Conservation (phyloP, 306 rosid species). For the Sphenostylis stenocarpa region DNA sequence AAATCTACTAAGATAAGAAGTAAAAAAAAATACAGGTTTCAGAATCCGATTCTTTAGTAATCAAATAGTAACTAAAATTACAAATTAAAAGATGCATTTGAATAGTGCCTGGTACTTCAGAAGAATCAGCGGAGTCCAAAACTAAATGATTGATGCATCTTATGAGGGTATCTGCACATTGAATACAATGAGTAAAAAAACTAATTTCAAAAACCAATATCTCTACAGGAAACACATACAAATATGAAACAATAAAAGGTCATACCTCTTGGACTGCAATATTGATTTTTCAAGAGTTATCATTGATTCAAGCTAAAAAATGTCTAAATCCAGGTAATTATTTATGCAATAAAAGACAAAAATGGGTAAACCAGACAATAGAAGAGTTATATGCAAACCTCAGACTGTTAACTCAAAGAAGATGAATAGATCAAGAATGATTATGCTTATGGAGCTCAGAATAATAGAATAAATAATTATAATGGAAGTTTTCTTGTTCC, state of each 20-base stretch:
- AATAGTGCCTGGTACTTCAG: slow-evolving; percentile 76
- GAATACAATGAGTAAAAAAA: slow-evolving; percentile 59
- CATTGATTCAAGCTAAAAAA: background rate
- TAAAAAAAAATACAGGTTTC: slow-evolving; percentile 51
- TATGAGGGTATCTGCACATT: slow-evolving; percentile 75
- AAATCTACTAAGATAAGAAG: slow-evolving; percentile 29
- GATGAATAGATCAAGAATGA: background rate
- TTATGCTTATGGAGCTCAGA: background rate
- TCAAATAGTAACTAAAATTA: slow-evolving; percentile 44
- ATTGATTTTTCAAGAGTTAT: slow-evolving; percentile 22
- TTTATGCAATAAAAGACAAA: background rate
- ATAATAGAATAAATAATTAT: background rate
- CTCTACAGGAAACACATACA: slow-evolving; percentile 16
- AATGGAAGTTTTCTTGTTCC: background rate
- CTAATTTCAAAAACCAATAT: slow-evolving; percentile 40
- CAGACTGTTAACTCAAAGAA: background rate
- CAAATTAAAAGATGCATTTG: slow-evolving; percentile 74
- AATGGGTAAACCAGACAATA: slow-evolving; percentile 16
- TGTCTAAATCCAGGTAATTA: background rate
- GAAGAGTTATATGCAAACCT: background rate
- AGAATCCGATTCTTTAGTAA: slow-evolving; percentile 51
- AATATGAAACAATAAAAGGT: slow-evolving; percentile 22
- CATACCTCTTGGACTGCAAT: slow-evolving; percentile 42
- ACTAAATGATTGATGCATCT: slow-evolving; percentile 74
- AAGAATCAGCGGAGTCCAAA: slow-evolving; percentile 85